A percentile compares a stretch with the other conserved stretches of the same genome.
phyloP scores from a whole-genome alignment of 2,329 filamentous ascomycete genomes.

The Colletotrichum ledebouriae region DNA sequence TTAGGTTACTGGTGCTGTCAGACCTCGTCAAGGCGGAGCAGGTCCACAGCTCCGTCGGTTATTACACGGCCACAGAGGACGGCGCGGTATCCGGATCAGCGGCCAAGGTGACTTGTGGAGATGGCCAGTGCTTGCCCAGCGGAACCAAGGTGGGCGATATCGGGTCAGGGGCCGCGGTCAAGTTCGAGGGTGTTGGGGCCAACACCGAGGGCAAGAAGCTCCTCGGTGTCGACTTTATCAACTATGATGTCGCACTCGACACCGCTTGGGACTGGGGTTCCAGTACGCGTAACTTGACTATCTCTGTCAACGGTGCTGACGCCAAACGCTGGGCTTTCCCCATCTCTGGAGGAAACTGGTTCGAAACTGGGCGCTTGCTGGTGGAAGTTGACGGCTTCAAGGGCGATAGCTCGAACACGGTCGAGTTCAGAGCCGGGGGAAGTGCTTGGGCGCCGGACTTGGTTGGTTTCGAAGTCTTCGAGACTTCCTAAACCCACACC shows the following conservation, averaged over 20 bases:
- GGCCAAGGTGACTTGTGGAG: conserved; percentile 51
- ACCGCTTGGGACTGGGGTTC: conserved; percentile 52
- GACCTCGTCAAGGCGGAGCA: conserved; percentile 47
- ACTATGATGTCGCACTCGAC: conserved; percentile 61
- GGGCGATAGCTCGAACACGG: conserved; percentile 53
- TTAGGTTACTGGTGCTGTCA: conserved; percentile 55
- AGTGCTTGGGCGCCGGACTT: conserved; percentile 55
- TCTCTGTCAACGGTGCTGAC: conserved; percentile 59
- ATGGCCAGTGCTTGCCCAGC: conserved; percentile 57
- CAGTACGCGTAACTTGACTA: conserved; percentile 64
- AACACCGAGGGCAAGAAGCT: conserved; percentile 53
- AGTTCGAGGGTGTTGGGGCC: conserved; percentile 51
- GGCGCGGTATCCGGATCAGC: conserved; percentile 52
- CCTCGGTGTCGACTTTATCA: conserved; percentile 64
- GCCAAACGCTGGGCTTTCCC: conserved; percentile 64
- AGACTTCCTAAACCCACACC: background rate
- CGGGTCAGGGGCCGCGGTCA: conserved; percentile 50
- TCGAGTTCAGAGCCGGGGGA: conserved; percentile 49
- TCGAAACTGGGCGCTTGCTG: conserved; percentile 59
- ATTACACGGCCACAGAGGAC: conserved; percentile 57
- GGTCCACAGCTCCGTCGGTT: conserved; percentile 52
- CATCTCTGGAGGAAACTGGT: conserved; percentile 64
- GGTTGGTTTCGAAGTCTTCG: conserved; percentile 55
- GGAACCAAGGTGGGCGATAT: conserved; percentile 59
- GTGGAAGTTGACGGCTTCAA: conserved; percentile 62